A percentile compares a stretch with the other conserved stretches of the same genome.
Conservation (phyloP, 2,329 filamentous ascomycete genomes). For the Cercospora beticola region DNA sequence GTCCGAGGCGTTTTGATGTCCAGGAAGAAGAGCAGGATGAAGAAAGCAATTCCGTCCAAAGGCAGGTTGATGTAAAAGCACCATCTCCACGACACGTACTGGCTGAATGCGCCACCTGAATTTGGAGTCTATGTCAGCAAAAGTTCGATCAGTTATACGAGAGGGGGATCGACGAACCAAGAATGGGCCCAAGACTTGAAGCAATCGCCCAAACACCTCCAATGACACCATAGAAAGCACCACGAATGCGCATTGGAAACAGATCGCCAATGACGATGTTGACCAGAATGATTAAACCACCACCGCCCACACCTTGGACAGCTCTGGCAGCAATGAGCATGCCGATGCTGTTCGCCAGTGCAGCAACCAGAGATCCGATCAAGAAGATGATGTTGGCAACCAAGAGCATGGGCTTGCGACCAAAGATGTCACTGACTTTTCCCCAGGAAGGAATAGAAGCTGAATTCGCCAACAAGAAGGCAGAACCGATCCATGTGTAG, state of each 20-base stretch:
- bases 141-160: constrained; percentile 44
- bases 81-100: constrained; percentile 65
- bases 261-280: constrained; percentile 65
- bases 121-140: constrained; percentile 34
- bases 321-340: constrained; percentile 64
- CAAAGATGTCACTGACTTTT: constrained; percentile 54
- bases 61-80: constrained; percentile 63
- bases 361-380: constrained; percentile 61
- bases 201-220: constrained; percentile 66
- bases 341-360: constrained; percentile 56
- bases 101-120: constrained; percentile 66
- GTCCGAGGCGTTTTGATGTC: constrained; percentile 68
- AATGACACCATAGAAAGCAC: constrained; percentile 64
- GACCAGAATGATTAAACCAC: constrained; percentile 62
- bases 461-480: constrained; percentile 51
- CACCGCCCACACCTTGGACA: constrained; percentile 63
- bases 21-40: constrained; percentile 61
- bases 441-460: constrained; percentile 31
- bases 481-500: constrained; percentile 56
- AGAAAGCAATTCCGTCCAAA: constrained; percentile 58
- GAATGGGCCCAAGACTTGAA: constrained; percentile 62
- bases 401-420: constrained; percentile 60
- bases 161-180: constrained; percentile 41
- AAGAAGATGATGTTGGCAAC: constrained; percentile 59
- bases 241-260: constrained; percentile 54